phyloP scores from a whole-genome alignment of 2,329 filamentous ascomycete genomes.

The Colletotrichum higginsianum region DNA sequence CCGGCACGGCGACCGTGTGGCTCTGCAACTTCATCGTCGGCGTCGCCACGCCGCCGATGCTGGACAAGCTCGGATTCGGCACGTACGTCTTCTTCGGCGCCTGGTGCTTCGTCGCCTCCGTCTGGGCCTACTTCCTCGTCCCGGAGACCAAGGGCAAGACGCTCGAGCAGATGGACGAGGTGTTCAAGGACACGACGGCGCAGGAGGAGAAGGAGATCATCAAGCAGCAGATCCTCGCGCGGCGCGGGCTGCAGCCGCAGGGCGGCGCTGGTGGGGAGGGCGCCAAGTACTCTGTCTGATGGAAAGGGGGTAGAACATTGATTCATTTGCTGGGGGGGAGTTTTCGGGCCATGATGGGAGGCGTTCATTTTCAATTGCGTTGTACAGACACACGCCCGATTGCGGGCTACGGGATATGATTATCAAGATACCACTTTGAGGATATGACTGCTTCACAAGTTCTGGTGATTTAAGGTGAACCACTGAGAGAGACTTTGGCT shows the following conservation, averaged over 20 bases:
- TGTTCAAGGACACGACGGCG: slow-evolving; percentile 43
- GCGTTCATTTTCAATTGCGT: background rate
- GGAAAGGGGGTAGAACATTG: too few relatives aligned
- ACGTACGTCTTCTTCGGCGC: slow-evolving; percentile 73
- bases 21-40: slow-evolving; percentile 61
- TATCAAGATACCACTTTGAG: slow-evolving; percentile 36
- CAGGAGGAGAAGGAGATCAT: slow-evolving; percentile 37
- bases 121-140: slow-evolving; percentile 69
- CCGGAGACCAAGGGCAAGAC: slow-evolving; percentile 71
- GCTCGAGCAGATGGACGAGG: slow-evolving; percentile 70
- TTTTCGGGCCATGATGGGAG: background rate
- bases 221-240: slow-evolving; percentile 26
- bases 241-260: slow-evolving; percentile 8
- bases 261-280: slow-evolving; percentile 5
- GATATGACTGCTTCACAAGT: background rate
- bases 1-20: slow-evolving; percentile 64
- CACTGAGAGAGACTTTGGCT: too few relatives aligned
- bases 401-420: slow-evolving; percentile 17
- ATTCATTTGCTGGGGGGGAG: background rate
- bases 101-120: slow-evolving; percentile 63
- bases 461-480: too few relatives aligned
- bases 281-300: slow-evolving; percentile 22
- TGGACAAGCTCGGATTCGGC: slow-evolving; percentile 63
- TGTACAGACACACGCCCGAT: slow-evolving; percentile 10
- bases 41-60: slow-evolving; percentile 66